phyloP scores from a whole-genome alignment of 257 asterid species.

The Cynanchum wilfordii region DNA sequence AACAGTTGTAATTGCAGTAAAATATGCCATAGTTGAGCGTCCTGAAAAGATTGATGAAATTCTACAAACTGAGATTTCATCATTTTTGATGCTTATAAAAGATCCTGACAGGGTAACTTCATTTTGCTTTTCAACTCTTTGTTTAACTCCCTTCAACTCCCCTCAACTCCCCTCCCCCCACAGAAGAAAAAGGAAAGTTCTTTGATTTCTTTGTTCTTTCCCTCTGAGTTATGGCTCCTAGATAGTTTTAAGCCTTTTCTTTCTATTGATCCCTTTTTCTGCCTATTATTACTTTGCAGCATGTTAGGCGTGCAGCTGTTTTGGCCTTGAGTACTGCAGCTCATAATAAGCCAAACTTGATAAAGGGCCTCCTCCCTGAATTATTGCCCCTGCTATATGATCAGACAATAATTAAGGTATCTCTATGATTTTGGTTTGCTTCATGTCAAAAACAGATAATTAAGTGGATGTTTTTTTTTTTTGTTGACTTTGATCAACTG shows the following conservation, averaged over 20 bases:
- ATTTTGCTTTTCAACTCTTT: neutral
- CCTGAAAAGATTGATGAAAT: slow-evolving; percentile 91
- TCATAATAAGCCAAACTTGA: slow-evolving; percentile 91
- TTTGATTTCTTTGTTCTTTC: neutral
- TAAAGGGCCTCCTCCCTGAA: slow-evolving; percentile 81
- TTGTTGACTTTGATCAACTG: neutral
- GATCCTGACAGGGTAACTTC: slow-evolving; percentile 79
- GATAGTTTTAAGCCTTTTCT: neutral
- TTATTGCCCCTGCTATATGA: slow-evolving; percentile 92
- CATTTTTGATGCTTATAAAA: slow-evolving; percentile 90
- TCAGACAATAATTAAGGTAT: slow-evolving; percentile 89
- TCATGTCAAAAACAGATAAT: neutral
- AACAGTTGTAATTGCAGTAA: slow-evolving; percentile 88
- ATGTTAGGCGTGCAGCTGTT: slow-evolving; percentile 98
- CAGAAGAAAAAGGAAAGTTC: no score
- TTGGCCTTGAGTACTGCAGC: slow-evolving; percentile 98
- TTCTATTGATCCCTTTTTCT: slow-evolving; percentile 16
- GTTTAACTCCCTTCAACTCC: neutral
- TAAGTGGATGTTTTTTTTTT: neutral
- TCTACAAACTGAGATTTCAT: slow-evolving; percentile 74
- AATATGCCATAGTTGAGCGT: slow-evolving; percentile 93
- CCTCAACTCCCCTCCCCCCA: no score
- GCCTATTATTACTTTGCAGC: slow-evolving; percentile 51
- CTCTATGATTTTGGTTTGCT: neutral
- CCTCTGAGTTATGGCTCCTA: neutral